Conservation (phyloP, 1,284 basidiomycete species). For the Naganishia albida region DNA sequence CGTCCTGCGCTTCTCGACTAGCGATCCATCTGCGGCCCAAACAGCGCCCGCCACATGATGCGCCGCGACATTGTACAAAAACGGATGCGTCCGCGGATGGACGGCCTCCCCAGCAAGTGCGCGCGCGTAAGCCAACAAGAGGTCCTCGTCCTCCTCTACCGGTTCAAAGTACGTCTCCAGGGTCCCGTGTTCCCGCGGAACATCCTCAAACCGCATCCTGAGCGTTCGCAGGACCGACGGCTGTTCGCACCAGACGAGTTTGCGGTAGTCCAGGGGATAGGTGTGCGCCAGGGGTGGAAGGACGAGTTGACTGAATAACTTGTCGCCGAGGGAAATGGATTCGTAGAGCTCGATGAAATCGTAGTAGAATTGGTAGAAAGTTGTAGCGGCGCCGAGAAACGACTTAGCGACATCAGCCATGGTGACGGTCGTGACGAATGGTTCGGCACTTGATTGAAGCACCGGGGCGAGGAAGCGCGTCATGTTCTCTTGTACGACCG, state of each 20-base stretch:
- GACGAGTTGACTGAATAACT: conserved; percentile 73
- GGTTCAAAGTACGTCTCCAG: conserved; percentile 70
- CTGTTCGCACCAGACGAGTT: conserved; percentile 78
- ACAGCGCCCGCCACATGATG: conserved; percentile 77
- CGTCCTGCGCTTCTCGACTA: background rate
- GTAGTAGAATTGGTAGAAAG: conserved; percentile 93
- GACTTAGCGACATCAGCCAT: conserved; percentile 25
- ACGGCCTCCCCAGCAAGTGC: conserved; percentile 49
- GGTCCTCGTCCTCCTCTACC: conserved; percentile 65
- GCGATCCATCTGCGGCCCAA: conserved; percentile 57
- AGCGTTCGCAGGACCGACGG: conserved; percentile 63
- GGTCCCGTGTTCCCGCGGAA: conserved; percentile 44
- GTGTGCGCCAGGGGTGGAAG: conserved; percentile 67
- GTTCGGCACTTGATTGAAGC: conserved; percentile 27
- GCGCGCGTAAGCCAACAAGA: conserved; percentile 60
- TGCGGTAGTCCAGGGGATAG: conserved; percentile 82
- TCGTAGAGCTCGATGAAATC: conserved; percentile 88
- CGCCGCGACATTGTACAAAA: conserved; percentile 69
- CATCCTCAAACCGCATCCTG: conserved; percentile 49
- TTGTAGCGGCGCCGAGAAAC: conserved; percentile 65
- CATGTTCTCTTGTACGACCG: conserved; percentile 64
- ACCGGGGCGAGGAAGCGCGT: conserved; percentile 60
- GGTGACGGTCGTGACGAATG: conserved; percentile 1
- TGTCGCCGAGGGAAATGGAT: conserved; percentile 82
- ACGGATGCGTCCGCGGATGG: conserved; percentile 48